Percentiles rank a stretch among this genome's conserved stretches.
These are phyloP conservation scores for Colletotrichum caudatum DNA, from an alignment of 2,329 filamentous ascomycete species.

Conservation along the genomic window DNA sequence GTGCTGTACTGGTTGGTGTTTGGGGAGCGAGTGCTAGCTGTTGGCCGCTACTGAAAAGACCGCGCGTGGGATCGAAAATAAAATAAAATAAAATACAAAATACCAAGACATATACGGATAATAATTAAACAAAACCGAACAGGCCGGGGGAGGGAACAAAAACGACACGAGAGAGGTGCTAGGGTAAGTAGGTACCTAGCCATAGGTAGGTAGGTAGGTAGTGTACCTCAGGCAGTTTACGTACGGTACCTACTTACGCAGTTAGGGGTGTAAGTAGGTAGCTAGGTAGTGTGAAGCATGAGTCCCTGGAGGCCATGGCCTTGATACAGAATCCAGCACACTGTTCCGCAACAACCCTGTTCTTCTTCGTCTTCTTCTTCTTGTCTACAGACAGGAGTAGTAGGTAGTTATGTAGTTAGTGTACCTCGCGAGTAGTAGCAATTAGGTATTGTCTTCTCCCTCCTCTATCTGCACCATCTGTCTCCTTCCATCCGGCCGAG, in stretches of 20 bases:
- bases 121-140: not conserved
- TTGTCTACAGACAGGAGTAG: not conserved
- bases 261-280: too few relatives aligned
- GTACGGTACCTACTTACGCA: not conserved
- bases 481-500: conserved; percentile 1
- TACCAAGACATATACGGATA: not conserved
- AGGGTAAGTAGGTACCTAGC: not conserved
- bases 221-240: not conserved
- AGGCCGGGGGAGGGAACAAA: conserved; percentile 2
- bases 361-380: not conserved
- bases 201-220: not conserved
- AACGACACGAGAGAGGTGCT: not conserved
- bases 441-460: not conserved
- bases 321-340: not conserved
- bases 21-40: conserved; percentile 1
- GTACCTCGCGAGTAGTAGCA: too few relatives aligned
- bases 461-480: not conserved
- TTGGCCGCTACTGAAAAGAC: conserved; percentile 1
- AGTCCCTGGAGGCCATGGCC: not conserved
- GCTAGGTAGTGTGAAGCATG: not conserved
- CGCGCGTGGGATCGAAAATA: not conserved
- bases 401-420: too few relatives aligned
- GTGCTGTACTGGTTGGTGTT: not conserved
- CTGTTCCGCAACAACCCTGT: conserved; percentile 8
- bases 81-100: not conserved